Evolutionary conservation across 2,329 filamentous ascomycete species (phyloP), one percentile per base, ranked within the genome.

Genomic region (Aspergillus sp.): DNA sequence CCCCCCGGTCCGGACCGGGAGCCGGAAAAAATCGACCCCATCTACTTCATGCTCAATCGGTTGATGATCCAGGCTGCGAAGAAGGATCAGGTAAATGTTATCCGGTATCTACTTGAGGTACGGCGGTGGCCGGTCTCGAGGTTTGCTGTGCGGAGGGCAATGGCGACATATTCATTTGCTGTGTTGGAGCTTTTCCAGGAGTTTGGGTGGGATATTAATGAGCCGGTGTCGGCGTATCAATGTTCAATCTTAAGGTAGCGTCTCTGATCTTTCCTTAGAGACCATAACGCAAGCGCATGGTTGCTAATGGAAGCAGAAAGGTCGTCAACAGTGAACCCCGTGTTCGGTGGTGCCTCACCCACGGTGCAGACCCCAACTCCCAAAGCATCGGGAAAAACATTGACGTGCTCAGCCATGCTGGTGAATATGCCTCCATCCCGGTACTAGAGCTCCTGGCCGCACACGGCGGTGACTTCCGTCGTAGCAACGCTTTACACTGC

Each of bases 331-430:
- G 38, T 26, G 43, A 44, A 29, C n/a, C 35, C 8, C 32, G 34
- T 9, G 33, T 39, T 10, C 43, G 43, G 6, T 44, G 43, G 43
- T 44, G 43, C 29, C 43, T 44, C 19, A 35, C 27, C 6, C 43
- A 44, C 28, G 34, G 43, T 26, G 43, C 43, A 10, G 34, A 44
- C 10, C 43, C 43, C 7, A 44, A 44, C 29, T 9, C 43, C 3
- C 43, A 35, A 27, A 44, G 29, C 34, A 38, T 36, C 6, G 10
- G 9, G 4, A 38, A 44, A 28, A 44, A 26, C 19, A 26, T 44
- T 10, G 43, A 44, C 34, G 34, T 44, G n/a, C 34, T 38, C 19
- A 44, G 43, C 43, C 34, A 44, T 39, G 43, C 43, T 12, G 43
- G 32, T 19, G 32, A 27, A 19, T 12, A 32, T 29, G 32, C 43